Evolutionary conservation across 176 grass and related monocot genomes (phyloP).

Genomic region (Rhynchospora pubera): DNA sequence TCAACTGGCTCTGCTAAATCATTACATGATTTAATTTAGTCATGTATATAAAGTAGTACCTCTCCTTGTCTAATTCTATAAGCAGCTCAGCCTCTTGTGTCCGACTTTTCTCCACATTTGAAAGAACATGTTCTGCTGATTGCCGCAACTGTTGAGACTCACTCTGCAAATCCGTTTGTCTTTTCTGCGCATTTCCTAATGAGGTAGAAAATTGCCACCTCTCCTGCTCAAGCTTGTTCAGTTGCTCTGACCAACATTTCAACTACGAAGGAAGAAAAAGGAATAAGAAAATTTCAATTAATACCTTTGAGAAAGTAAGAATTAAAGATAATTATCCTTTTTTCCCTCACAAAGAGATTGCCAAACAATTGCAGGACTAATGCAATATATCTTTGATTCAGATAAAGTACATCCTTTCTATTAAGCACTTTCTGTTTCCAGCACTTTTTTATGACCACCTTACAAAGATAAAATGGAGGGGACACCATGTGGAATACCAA

Average conservation of each 20-base stretch:
- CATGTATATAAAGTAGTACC: slow-evolving; percentile 28
- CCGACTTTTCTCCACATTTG: slow-evolving; percentile 47
- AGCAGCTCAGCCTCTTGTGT: slow-evolving; percentile 48
- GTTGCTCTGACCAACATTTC: slow-evolving; percentile 56
- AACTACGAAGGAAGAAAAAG: slow-evolving; percentile 40
- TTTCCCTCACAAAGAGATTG: not conserved
- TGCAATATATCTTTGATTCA: not conserved
- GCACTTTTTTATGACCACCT: not conserved
- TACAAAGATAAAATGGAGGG: not conserved
- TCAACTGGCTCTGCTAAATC: not conserved
- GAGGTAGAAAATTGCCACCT: slow-evolving; percentile 36
- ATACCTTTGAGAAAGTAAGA: not conserved
- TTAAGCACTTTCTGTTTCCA: not conserved
- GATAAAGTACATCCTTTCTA: not conserved
- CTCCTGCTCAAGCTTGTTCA: slow-evolving; percentile 53
- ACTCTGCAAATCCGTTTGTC: slow-evolving; percentile 35
- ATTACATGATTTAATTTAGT: not conserved
- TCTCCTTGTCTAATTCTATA: slow-evolving; percentile 73
- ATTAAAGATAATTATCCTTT: not conserved
- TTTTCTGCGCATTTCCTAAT: slow-evolving; percentile 46
- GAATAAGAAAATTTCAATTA: not conserved
- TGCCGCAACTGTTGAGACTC: slow-evolving; percentile 45
- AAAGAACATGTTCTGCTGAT: slow-evolving; percentile 38
- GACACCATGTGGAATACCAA: not conserved
- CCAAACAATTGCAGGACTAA: not conserved